These are phyloP conservation scores for Spencermartinsiella europaea DNA, from an alignment of 805 yeast species.

Conservation along the genomic window DNA sequence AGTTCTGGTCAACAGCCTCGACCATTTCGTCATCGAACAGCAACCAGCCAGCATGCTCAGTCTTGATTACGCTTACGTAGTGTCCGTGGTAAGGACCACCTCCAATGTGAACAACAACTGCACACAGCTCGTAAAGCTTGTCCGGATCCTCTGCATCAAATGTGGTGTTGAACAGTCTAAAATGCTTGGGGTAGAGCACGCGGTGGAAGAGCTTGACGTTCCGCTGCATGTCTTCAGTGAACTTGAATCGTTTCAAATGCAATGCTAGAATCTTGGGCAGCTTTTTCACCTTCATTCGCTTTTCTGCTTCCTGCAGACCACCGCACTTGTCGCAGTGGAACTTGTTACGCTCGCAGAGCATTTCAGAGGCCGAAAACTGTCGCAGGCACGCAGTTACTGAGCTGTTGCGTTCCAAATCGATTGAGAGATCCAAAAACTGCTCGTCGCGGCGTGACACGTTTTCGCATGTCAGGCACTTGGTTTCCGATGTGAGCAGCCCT, in stretches of 20 bases:
- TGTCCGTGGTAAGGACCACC: slow-evolving; percentile 99
- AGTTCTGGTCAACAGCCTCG: slow-evolving; percentile 76
- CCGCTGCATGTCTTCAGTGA: slow-evolving; percentile 72
- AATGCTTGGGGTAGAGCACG: slow-evolving; percentile 69
- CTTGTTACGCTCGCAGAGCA: slow-evolving; percentile 80
- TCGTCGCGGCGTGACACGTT: slow-evolving; percentile 77
- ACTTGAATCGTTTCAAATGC: slow-evolving; percentile 89
- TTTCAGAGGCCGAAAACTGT: slow-evolving; percentile 80
- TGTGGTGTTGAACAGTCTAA: slow-evolving; percentile 64
- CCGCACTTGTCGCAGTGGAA: slow-evolving; percentile 89
- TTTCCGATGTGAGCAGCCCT: slow-evolving; percentile 80
- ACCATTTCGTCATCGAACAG: slow-evolving; percentile 94
- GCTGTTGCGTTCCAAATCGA: slow-evolving; percentile 73
- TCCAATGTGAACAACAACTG: slow-evolving; percentile 90
- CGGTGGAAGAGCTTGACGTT: slow-evolving; percentile 84
- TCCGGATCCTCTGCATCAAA: slow-evolving; percentile 46
- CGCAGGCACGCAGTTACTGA: slow-evolving; percentile 72
- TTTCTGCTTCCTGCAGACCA: slow-evolving; percentile 89
- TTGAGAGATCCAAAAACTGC: slow-evolving; percentile 76
- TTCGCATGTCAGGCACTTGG: slow-evolving; percentile 87
- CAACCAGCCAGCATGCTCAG: slow-evolving; percentile 77
- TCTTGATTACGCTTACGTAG: slow-evolving; percentile 80
- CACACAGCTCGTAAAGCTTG: slow-evolving; percentile 71
- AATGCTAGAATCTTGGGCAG: slow-evolving; percentile 76
- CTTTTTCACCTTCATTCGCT: slow-evolving; percentile 72